Evolutionary conservation across 2,329 filamentous ascomycete species (phyloP).

Genomic region (Hawksworthiomyces lignivorus): DNA sequence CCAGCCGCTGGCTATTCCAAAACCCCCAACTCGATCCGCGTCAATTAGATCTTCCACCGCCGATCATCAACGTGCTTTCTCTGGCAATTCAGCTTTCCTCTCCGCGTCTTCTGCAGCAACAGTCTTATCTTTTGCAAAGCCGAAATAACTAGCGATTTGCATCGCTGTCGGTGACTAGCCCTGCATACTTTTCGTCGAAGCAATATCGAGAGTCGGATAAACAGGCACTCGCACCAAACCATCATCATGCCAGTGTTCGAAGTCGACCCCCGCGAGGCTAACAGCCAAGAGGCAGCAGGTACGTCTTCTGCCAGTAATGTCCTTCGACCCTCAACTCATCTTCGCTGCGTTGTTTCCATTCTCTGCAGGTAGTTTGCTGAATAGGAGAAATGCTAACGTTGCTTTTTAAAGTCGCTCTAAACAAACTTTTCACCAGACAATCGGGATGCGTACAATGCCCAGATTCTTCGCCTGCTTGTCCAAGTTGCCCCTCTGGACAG

Average conservation of each 20-base stretch:
- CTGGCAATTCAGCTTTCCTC: too few relatives aligned
- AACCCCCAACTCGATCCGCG: too few relatives aligned
- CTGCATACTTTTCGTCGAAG: too few relatives aligned
- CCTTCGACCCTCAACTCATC: background rate
- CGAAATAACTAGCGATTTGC: too few relatives aligned
- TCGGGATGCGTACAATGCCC: slow-evolving; percentile 40
- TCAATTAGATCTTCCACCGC: too few relatives aligned
- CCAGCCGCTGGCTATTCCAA: too few relatives aligned
- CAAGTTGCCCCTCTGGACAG: slow-evolving; percentile 33
- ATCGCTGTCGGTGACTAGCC: too few relatives aligned
- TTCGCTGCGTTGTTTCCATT: background rate
- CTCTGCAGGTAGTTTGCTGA: background rate
- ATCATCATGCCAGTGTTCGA: background rate
- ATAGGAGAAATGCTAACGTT: background rate
- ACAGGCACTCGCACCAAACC: too few relatives aligned
- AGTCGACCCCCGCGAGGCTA: background rate
- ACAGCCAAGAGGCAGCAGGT: background rate
- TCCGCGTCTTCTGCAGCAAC: too few relatives aligned
- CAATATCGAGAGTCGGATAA: too few relatives aligned
- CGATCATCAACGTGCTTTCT: too few relatives aligned
- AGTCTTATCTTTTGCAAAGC: too few relatives aligned
- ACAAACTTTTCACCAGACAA: slow-evolving; percentile 31
- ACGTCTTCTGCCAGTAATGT: background rate
- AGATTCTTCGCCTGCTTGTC: slow-evolving; percentile 34
- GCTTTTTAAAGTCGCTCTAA: slow-evolving; percentile 15